These are phyloP conservation scores for Termitomyces bulborhizus DNA, from an alignment of 768 basidiomycete genomes.

Conservation along the genomic window DNA sequence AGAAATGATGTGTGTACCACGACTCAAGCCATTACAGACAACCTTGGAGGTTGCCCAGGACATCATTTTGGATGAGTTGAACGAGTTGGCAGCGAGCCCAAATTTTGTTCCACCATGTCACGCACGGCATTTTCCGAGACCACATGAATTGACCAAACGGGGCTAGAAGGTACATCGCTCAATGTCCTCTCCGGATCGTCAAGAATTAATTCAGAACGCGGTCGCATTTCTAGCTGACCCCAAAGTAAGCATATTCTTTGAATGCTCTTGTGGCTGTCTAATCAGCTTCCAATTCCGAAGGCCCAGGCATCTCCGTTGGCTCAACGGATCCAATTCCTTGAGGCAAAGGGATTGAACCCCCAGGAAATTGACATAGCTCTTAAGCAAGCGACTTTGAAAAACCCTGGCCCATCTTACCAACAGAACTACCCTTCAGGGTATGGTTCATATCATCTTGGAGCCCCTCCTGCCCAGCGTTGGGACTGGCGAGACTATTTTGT, in stretches of 20 bases:
- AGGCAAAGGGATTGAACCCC: conserved; percentile 83
- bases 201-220: conserved; percentile 75
- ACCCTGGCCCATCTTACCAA: conserved; percentile 13
- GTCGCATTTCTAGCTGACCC: conserved; percentile 83
- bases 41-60: conserved; percentile 45
- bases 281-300: conserved; percentile 28
- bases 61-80: conserved; percentile 34
- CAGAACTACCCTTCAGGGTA: conserved; percentile 37
- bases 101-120: conserved; percentile 14
- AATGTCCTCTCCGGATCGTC: conserved; percentile 45
- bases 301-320: conserved; percentile 71
- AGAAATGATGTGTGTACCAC: conserved; percentile 28
- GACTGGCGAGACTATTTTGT: conserved; percentile 99
- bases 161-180: conserved; percentile 10
- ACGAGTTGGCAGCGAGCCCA: conserved; percentile 2
- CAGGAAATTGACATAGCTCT: conserved; percentile 85
- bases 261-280: conserved; percentile 4
- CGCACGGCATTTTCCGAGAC: conserved; percentile 19
- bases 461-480: conserved; percentile 42
- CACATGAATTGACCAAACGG: conserved; percentile 8
- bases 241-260: conserved; percentile 38
- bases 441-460: conserved; percentile 32
- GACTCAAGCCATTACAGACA: conserved; percentile 40
- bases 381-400: conserved; percentile 44
- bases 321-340: conserved; percentile 90